These are phyloP conservation scores for Plasmodium falciparum DNA, from an alignment of 169 alveolate genomes.

Conservation along the genomic window DNA sequence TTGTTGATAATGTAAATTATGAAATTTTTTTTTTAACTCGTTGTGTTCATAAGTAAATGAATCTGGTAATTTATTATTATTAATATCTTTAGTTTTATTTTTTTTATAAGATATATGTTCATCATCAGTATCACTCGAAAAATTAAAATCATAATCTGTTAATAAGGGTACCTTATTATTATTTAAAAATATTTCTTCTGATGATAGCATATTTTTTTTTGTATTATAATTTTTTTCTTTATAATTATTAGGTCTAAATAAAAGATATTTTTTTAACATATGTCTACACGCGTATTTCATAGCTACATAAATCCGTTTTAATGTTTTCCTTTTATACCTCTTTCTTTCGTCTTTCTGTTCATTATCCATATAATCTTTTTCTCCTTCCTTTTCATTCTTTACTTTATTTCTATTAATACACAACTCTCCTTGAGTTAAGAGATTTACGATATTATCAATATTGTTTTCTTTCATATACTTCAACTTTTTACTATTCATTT, in stretches of 20 bases:
- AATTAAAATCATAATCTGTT: conserved; percentile 40
- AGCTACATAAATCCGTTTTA: conserved; percentile 27
- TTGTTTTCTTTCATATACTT: conserved; percentile 16
- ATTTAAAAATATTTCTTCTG: conserved; percentile 1
- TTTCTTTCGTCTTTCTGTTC: not conserved
- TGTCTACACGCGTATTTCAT: conserved; percentile 41
- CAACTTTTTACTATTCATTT: conserved; percentile 18
- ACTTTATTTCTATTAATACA: not conserved
- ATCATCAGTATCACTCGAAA: conserved; percentile 6
- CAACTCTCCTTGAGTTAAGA: conserved; percentile 4
- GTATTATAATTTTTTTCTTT: not conserved
- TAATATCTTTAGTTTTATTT: not conserved
- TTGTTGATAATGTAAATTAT: not conserved
- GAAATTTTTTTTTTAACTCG: not conserved
- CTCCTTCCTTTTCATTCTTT: not conserved
- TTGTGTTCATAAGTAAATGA: not conserved
- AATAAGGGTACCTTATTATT: conserved; percentile 3
- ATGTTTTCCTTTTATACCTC: not conserved
- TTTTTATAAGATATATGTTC: not conserved
- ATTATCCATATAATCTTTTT: not conserved
- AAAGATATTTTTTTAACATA: conserved; percentile 39
- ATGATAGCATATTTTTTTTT: not conserved
- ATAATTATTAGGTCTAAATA: conserved; percentile 13
- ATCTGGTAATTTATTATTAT: not conserved
- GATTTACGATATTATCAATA: conserved; percentile 7